Base-by-base conservation (phyloP, 352 stramenopile species). In the Discostella stelligera region DNA sequence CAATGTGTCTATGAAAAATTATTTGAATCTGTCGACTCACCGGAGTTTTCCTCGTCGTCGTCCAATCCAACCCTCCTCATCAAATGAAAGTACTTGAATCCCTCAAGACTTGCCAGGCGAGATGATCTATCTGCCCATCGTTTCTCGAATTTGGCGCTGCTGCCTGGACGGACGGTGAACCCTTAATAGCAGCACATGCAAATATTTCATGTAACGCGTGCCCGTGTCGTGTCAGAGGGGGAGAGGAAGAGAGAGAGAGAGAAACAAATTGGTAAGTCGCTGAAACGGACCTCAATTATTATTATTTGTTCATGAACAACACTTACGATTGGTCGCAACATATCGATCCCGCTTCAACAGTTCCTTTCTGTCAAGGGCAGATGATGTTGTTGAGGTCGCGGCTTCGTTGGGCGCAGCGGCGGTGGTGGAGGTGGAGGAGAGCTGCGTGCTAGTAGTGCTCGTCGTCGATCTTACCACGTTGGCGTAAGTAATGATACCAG, bases 1-100 rank as follows among this genome's bases (percentile, higher is more conserved):
- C n/a, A n/a, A n/a, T n/a, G n/a, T n/a, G 16, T 27, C 11, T 37
- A 0, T 44, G 4, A 14, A 76, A 14, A n/a, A n/a, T n/a, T n/a
- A n/a, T n/a, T n/a, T n/a, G n/a, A n/a, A n/a, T n/a, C n/a, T n/a
- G 30, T 60, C 16, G 13, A 27, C 53, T 72, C 39, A 68, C 67
- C 67, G 46, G 56, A 74, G 41, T 74, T 79, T 8, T 32, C 66
- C 11, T 71, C 76, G 20, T 86, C 76, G 20, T 86, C 76, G 0
- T 89, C 76, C 2, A 90, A 25, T 5, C 25, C 70, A 0, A 94
- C 87, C n/a, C 85, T 55, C 48, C 87, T 66, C 82, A 94, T 91
- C 16, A 94, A 61, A 61, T 90, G 83, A 83, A 94, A 94, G 56
- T 91, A 94, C 23, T 74, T 68, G 67, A 94, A 94, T 49, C 90